Percentiles rank a stretch among this genome's conserved stretches.
Conservation (phyloP, 805 yeast species). For the Candida adriatica region DNA sequence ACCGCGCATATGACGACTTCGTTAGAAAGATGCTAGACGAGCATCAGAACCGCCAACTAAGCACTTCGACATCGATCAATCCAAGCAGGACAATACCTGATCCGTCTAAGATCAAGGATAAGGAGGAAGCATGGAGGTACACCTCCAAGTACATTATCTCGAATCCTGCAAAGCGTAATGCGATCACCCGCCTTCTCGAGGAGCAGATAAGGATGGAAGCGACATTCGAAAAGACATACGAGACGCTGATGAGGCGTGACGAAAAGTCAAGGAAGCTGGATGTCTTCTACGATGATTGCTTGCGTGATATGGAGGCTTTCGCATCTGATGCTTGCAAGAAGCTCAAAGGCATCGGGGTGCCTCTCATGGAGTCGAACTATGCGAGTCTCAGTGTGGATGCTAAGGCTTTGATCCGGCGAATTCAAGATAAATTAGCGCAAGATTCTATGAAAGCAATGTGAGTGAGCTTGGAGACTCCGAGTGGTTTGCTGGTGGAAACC, state of each 20-base stretch:
- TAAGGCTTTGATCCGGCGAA: not conserved
- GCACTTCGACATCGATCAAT: too few relatives aligned
- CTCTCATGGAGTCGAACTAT: too few relatives aligned
- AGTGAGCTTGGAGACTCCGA: constrained; percentile 27
- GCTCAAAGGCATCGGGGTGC: too few relatives aligned
- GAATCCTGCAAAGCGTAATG: not conserved
- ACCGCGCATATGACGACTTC: not conserved
- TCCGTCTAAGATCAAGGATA: not conserved
- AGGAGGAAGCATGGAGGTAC: constrained; percentile 6
- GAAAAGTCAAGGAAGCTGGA: too few relatives aligned
- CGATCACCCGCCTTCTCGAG: constrained; percentile 1
- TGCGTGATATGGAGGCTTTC: too few relatives aligned
- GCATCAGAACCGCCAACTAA: not conserved
- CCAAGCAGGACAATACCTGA: not conserved
- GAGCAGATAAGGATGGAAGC: constrained; percentile 2
- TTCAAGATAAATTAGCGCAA: too few relatives aligned
- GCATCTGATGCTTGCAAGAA: too few relatives aligned
- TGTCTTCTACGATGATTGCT: too few relatives aligned
- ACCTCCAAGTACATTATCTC: constrained; percentile 2
- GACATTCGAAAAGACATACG: not conserved
- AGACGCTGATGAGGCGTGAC: not conserved
- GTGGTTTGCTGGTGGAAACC: constrained; percentile 7
- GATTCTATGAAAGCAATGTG: constrained; percentile 14
- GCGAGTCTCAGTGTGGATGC: too few relatives aligned
- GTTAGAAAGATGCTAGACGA: too few relatives aligned